These are phyloP conservation scores for Malassezia psittaci DNA, from an alignment of 1,284 basidiomycete species.

Conservation along the genomic window DNA sequence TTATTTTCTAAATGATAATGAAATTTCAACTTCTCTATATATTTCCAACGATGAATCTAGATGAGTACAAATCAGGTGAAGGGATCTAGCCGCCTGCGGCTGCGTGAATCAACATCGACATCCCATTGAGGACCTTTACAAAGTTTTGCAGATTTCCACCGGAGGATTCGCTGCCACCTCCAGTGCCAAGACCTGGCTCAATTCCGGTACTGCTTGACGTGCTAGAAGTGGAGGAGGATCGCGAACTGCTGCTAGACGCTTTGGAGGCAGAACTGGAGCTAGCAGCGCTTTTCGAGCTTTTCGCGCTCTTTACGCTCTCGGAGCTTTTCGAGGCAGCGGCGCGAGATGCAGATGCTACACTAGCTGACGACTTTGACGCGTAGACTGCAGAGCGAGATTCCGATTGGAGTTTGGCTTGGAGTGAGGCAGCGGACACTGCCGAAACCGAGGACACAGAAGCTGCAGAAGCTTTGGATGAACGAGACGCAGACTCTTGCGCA, in stretches of 20 bases:
- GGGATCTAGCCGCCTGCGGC: background rate
- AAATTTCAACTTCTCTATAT: background rate
- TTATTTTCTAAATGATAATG: too few relatives aligned
- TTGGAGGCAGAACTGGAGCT: constrained; percentile 8
- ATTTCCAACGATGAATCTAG: background rate
- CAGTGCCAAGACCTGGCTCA: constrained; percentile 9
- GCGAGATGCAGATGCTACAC: constrained; percentile 6
- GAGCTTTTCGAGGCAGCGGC: constrained; percentile 19
- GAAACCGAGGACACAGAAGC: constrained; percentile 18
- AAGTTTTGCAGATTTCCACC: constrained; percentile 39
- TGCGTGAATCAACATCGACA: constrained; percentile 36
- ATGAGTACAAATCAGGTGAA: background rate
- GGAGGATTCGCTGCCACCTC: constrained; percentile 1
- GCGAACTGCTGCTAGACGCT: constrained; percentile 3
- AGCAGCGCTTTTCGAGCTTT: background rate
- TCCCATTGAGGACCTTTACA: constrained; percentile 34
- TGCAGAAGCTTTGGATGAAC: constrained; percentile 22
- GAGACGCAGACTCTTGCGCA: constrained; percentile 21
- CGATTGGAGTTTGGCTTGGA: constrained; percentile 13
- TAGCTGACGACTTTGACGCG: background rate
- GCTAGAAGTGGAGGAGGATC: background rate
- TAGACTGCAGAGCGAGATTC: constrained; percentile 1
- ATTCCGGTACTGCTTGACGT: background rate
- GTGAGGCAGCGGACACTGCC: constrained; percentile 22
- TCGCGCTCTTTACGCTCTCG: background rate